Conservation (phyloP, 768 basidiomycete species). For the Agaricus blazei region DNA sequence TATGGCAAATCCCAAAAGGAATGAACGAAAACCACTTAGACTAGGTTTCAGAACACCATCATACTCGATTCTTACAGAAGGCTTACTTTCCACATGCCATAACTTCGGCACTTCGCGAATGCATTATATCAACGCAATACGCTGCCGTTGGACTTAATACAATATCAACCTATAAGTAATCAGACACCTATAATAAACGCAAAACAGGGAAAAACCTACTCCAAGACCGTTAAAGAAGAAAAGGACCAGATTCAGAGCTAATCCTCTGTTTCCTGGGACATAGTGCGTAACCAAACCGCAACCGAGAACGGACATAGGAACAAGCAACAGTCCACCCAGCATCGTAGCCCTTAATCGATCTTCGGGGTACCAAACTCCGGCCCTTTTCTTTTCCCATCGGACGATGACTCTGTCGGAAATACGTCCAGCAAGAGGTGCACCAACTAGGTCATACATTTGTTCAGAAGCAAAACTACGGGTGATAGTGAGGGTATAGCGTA, state of each 20-base stretch:
- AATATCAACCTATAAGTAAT: constrained; percentile 43
- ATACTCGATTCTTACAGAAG: not conserved
- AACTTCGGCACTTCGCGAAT: constrained; percentile 57
- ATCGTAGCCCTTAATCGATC: constrained; percentile 55
- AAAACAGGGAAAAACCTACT: constrained; percentile 30
- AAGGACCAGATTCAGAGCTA: constrained; percentile 44
- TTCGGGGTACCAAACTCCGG: constrained; percentile 62
- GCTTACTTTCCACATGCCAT: constrained; percentile 51
- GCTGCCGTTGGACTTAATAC: constrained; percentile 50
- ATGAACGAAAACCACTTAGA: constrained; percentile 40
- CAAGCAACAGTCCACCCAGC: constrained; percentile 38
- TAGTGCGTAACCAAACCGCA: constrained; percentile 47
- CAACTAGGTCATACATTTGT: constrained; percentile 32
- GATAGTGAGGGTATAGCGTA: constrained; percentile 23
- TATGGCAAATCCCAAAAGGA: constrained; percentile 37
- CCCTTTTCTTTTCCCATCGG: constrained; percentile 41
- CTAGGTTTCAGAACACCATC: not conserved
- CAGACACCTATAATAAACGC: not conserved
- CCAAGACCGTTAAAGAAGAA: constrained; percentile 62
- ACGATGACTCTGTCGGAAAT: constrained; percentile 53
- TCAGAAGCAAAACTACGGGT: not conserved
- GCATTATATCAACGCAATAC: constrained; percentile 59
- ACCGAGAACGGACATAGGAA: constrained; percentile 45
- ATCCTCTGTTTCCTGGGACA: constrained; percentile 42
- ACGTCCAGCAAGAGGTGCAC: constrained; percentile 53